phyloP scores from a whole-genome alignment of 306 rosid species.

The Purshia tridentata region DNA sequence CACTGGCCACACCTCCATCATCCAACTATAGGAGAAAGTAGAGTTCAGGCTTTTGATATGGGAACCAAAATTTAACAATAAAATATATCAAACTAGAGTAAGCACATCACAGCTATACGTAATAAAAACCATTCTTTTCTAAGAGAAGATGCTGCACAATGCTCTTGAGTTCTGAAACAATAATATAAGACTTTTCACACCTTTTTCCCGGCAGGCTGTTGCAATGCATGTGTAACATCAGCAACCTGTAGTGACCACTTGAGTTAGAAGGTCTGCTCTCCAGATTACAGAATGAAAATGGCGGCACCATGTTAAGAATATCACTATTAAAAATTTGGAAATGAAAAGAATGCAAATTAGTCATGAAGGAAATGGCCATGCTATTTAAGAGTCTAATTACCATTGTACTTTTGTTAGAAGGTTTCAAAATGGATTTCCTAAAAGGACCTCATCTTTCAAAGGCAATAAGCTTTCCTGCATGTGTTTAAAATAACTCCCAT shows the following conservation, averaged over 20 bases:
- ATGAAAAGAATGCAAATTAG: not conserved
- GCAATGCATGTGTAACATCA: conserved; percentile 86
- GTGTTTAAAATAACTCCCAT: too few relatives aligned
- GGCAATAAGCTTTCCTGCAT: too few relatives aligned
- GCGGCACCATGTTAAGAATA: conserved; percentile 8
- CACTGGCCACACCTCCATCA: conserved; percentile 98
- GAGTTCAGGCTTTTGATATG: conserved; percentile 27
- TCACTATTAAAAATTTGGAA: conserved; percentile 5
- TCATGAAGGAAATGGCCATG: too few relatives aligned
- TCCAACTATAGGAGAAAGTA: conserved; percentile 64
- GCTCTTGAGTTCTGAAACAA: not conserved
- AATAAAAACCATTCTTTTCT: not conserved
- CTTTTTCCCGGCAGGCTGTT: conserved; percentile 97
- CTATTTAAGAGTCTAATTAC: too few relatives aligned
- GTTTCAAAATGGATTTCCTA: too few relatives aligned
- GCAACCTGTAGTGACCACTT: conserved; percentile 59
- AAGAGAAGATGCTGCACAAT: not conserved
- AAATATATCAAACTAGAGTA: not conserved
- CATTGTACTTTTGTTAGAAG: too few relatives aligned
- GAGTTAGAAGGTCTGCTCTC: conserved; percentile 23
- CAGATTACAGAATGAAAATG: conserved; percentile 15
- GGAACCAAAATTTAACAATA: not conserved
- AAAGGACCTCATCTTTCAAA: too few relatives aligned
- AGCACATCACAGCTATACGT: not conserved
- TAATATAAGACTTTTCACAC: conserved; percentile 33